Evolutionary conservation across 495 filamentous ascomycete species (phyloP), one percentile per base, ranked within the genome.

Genomic region (Xylaria scruposa): DNA sequence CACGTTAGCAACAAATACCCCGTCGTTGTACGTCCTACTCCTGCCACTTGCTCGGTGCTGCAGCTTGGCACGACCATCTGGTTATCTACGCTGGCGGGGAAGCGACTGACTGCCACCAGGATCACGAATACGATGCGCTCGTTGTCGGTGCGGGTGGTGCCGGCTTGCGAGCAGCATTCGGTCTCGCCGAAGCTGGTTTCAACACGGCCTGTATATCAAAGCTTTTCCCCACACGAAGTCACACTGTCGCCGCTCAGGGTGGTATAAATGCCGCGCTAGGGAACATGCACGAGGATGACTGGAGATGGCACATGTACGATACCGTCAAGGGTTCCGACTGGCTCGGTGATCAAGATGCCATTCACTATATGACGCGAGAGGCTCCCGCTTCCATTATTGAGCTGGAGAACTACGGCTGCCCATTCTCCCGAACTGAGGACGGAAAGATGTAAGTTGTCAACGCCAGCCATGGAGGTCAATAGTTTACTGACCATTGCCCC

Each of bases 231-330:
- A 98, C 95, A 44, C 87, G 95, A 88, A 92, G 89, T 83, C 95
- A 98, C 85, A 98, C 95, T 24, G 95, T 98, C 77, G 95, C 95
- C 60, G 95, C 95, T 40, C 93, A 95, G 80, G 93, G 93, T 74
- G 94, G 94, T 76, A 97, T 97, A 85, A 97, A 97, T 84, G 95
- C 95, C 74, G 95, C 95, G 58, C 89, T 98, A 75, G 95, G 95
- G 83, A 98, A 98, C 80, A 88, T 88, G 86, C 85, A 89, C 84
- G 86, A 87, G 83, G 95, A 98, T 82, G 95, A 98, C 86, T 98
- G 95, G 95, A 91, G 95, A 83, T 98, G 95, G 95, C 95, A 98
- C 86, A 98, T 98, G 95, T 98, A 98, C 87, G 95, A 98, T 83
- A 98, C 95, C 59, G 95, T 98, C 72, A 98, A 98, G 87, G 95